phyloP scores from a whole-genome alignment of 139 green algal species.

The Chlamydomonas sp. region DNA sequence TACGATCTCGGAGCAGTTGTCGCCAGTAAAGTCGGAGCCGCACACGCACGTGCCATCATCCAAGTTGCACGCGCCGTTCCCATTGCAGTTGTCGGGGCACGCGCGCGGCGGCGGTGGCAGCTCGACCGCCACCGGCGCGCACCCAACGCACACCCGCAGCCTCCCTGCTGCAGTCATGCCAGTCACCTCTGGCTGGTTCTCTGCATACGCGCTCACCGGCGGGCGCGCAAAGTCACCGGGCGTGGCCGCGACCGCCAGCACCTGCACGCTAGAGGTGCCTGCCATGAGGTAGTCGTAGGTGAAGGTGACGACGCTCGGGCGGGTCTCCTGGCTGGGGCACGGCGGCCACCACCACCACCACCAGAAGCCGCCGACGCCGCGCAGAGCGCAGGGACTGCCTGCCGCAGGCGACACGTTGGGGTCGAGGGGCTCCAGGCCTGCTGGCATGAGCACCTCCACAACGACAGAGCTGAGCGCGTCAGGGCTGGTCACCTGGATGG shows the following conservation, averaged over 20 bases:
- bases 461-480: slow-evolving; percentile 45
- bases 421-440: slow-evolving; percentile 57
- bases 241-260: slow-evolving; percentile 49
- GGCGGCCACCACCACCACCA: slow-evolving; percentile 25
- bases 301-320: slow-evolving; percentile 34
- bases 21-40: slow-evolving; percentile 17
- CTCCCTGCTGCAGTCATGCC: slow-evolving; percentile 26
- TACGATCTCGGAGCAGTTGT: background rate
- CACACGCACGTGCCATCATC: slow-evolving; percentile 32
- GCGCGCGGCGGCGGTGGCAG: background rate
- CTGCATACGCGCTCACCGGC: slow-evolving; percentile 41
- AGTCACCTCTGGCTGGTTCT: slow-evolving; percentile 51
- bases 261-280: slow-evolving; percentile 34
- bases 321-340: slow-evolving; percentile 18
- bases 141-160: slow-evolving; percentile 22
- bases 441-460: slow-evolving; percentile 45
- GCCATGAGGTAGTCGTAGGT: slow-evolving; percentile 28
- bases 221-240: slow-evolving; percentile 45
- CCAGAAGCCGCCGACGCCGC: no score
- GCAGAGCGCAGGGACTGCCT: background rate
- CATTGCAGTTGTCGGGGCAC: slow-evolving; percentile 38
- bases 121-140: background rate
- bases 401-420: slow-evolving; percentile 25
- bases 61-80: slow-evolving; percentile 39
- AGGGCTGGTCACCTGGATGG: slow-evolving; percentile 50